A percentile compares a stretch with the other conserved stretches of the same genome.
These are phyloP conservation scores for Leccinellum rugosiceps DNA, from an alignment of 768 basidiomycete species.

Conservation along the genomic window DNA sequence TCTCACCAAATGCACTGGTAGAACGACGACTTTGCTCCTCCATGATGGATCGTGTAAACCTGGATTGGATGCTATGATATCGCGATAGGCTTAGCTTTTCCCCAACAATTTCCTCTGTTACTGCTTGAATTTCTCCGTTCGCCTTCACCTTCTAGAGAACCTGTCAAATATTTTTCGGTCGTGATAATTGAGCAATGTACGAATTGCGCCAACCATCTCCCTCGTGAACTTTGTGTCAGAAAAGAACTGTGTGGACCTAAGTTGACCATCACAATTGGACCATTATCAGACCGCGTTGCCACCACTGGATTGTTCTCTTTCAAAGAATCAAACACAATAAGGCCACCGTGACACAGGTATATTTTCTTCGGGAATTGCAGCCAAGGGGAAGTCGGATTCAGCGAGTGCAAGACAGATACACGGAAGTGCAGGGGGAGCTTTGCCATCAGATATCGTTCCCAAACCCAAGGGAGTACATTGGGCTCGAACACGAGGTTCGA, in stretches of 20 bases:
- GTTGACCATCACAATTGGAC: constrained; percentile 12
- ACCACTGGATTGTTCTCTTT: constrained; percentile 5
- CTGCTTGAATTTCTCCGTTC: not conserved
- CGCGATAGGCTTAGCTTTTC: constrained; percentile 8
- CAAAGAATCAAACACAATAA: constrained; percentile 7
- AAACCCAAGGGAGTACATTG: constrained; percentile 4
- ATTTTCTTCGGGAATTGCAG: constrained; percentile 12
- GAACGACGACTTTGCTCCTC: constrained; percentile 5
- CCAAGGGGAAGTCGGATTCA: constrained; percentile 1
- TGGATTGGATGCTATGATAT: constrained; percentile 2
- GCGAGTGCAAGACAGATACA: constrained; percentile 1
- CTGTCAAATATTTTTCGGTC: not conserved
- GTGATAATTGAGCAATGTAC: constrained; percentile 2
- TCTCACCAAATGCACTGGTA: constrained; percentile 1
- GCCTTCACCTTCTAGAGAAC: constrained; percentile 10
- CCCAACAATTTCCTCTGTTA: not conserved
- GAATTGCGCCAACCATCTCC: constrained; percentile 6
- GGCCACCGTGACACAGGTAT: constrained; percentile 6
- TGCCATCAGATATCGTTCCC: not conserved
- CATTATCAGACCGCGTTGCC: constrained; percentile 8
- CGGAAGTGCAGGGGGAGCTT: not conserved
- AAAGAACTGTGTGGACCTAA: constrained; percentile 1
- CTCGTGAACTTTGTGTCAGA: not conserved
- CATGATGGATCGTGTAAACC: not conserved
- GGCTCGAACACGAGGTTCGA: not conserved